Percentiles rank a stretch among this genome's conserved stretches.
Conservation (phyloP, 148 eudicot genomes). For the Silene latifolia region DNA sequence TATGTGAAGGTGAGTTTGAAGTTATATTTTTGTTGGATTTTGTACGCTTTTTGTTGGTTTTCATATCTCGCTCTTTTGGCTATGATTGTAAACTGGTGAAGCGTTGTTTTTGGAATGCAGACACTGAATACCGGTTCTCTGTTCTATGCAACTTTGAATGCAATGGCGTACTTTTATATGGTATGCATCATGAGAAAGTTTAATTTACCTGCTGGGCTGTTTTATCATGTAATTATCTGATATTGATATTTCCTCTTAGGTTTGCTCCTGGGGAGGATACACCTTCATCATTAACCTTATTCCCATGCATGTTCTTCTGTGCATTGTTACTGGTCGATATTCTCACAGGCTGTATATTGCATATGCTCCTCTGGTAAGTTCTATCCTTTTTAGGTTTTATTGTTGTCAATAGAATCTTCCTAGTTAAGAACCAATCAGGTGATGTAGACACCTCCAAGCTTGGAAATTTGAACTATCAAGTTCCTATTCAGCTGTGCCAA, state of each 20-base stretch:
- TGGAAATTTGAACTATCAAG: not conserved
- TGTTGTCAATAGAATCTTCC: not conserved
- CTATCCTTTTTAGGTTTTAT: slow-evolving; percentile 1
- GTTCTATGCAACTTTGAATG: slow-evolving; percentile 84
- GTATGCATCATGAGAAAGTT: slow-evolving; percentile 34
- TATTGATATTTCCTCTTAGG: slow-evolving; percentile 38
- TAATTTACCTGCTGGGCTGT: slow-evolving; percentile 7
- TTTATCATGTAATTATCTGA: slow-evolving; percentile 4
- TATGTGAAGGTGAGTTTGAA: slow-evolving; percentile 65
- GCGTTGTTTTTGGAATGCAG: slow-evolving; percentile 48
- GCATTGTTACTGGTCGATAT: slow-evolving; percentile 94
- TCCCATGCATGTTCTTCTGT: slow-evolving; percentile 93
- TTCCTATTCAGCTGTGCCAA: not conserved
- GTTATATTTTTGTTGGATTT: not conserved
- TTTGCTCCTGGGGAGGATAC: slow-evolving; percentile 99
- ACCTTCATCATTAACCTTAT: slow-evolving; percentile 94
- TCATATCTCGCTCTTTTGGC: not conserved
- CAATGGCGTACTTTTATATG: slow-evolving; percentile 90
- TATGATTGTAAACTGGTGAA: not conserved
- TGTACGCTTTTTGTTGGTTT: not conserved
- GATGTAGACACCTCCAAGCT: not conserved
- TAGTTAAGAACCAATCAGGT: not conserved
- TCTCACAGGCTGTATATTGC: slow-evolving; percentile 88
- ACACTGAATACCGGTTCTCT: slow-evolving; percentile 93
- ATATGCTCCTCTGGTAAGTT: slow-evolving; percentile 91